Evolutionary conservation across 2,329 filamentous ascomycete genomes (phyloP), one percentile per base, ranked within the genome.

Genomic region (Amphichorda felina): DNA sequence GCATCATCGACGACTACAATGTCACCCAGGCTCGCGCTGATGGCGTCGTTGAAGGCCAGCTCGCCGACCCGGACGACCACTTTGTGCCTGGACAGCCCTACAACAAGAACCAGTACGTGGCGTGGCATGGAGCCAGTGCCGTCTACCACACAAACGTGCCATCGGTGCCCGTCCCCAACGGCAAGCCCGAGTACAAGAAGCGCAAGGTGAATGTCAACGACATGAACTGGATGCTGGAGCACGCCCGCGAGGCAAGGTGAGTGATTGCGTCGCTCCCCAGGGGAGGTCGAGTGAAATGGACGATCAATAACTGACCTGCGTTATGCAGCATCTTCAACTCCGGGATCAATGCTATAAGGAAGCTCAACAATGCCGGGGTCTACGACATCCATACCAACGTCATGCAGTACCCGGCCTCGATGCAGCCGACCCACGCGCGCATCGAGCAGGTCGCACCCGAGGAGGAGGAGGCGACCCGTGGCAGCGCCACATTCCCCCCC

Each of bases 91-190:
- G 81, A 27, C 82, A 93, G 53, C 70, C 79, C n/a, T 98, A 98
- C 68, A 95, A 98, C 67, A 87, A 89, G 62, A 98, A 98, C 53
- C 88, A 95, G 56, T 98, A 95, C 52, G 91, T 98, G 19, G 91
- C 91, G 19, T 98, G 91, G 91, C 88, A 94, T 55, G 91, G 91
- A 34, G 91, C 91, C 33, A 96, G 89, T 55, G 80, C 84, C 27
- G 91, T 98, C 17, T 98, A 98, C 55, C 87, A 96, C 54, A 86
- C 83, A 10, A 79, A 78, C 38, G 74, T 71, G 2, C 84, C 86
- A 2, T 78, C 80, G 16, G 76, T 84, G n/a, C 85, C 86, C 3
- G 66, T 80, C 39, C 77, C 76, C 22, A 78, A 68, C 40, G 82
- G 82, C 38, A 94, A 93, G 57, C 68, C 76, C 7, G 83, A 88